phyloP scores from a whole-genome alignment of 805 yeast species.

The Metschnikowia continentalis region DNA sequence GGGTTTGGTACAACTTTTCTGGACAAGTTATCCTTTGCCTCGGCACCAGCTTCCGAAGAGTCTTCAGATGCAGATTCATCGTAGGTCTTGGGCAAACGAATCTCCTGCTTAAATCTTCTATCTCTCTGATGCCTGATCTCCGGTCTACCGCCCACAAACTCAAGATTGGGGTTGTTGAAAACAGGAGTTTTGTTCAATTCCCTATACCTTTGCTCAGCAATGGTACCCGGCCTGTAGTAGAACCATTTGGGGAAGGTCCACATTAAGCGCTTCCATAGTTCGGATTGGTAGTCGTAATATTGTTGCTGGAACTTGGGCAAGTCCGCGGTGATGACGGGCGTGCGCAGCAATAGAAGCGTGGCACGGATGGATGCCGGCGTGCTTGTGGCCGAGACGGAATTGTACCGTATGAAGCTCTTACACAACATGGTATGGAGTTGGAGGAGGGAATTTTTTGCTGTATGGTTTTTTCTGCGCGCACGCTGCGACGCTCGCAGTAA shows the following conservation, averaged over 20 bases:
- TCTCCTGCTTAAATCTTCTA: conserved; percentile 73
- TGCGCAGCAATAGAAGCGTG: conserved; percentile 68
- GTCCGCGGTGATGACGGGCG: conserved; percentile 81
- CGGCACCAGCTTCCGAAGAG: conserved; percentile 8
- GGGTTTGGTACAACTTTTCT: conserved; percentile 68
- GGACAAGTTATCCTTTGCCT: conserved; percentile 47
- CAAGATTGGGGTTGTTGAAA: conserved; percentile 66
- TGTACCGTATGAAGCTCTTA: conserved; percentile 13
- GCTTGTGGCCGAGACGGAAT: conserved; percentile 8
- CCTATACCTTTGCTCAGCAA: conserved; percentile 76
- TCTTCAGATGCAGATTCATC: conserved; percentile 23
- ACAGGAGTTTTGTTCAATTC: conserved; percentile 75
- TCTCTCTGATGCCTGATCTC: conserved; percentile 87
- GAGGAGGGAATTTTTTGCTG: conserved; percentile 11
- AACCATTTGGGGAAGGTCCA: conserved; percentile 96
- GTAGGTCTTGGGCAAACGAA: conserved; percentile 68
- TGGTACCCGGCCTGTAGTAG: conserved; percentile 85
- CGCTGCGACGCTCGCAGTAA: neutral
- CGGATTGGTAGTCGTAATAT: conserved; percentile 79
- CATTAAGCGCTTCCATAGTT: conserved; percentile 85
- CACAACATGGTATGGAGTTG: conserved; percentile 8
- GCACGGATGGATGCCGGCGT: conserved; percentile 27
- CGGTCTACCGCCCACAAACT: conserved; percentile 80
- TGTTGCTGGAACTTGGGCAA: conserved; percentile 65
- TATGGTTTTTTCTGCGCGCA: conserved; percentile 6